phyloP scores from a whole-genome alignment of 2,329 filamentous ascomycete genomes.

The Microdochium trichocladiopsis region DNA sequence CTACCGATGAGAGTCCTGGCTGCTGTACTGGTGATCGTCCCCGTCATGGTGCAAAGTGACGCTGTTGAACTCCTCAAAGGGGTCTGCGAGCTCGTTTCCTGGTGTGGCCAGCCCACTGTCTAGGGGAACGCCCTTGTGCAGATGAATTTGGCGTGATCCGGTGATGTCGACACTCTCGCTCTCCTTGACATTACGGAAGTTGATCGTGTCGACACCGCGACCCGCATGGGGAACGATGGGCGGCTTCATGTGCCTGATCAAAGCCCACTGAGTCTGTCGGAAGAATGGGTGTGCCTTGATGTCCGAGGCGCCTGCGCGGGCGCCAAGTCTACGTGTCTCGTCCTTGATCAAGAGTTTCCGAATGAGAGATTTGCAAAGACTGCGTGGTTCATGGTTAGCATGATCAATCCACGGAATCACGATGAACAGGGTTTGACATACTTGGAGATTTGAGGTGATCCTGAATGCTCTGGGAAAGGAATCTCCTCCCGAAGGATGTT shows the following conservation, averaged over 20 bases:
- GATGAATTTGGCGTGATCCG: conserved; percentile 42
- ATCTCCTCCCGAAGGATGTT: conserved; percentile 96
- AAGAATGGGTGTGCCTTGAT: conserved; percentile 97
- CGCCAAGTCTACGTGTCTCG: conserved; percentile 86
- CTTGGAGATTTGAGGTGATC: conserved; percentile 84
- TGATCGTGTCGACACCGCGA: conserved; percentile 85
- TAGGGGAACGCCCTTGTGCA: conserved; percentile 72
- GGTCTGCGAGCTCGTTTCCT: conserved; percentile 74
- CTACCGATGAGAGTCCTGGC: conserved; percentile 19
- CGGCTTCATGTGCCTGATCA: conserved; percentile 95
- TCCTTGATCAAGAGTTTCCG: conserved; percentile 97
- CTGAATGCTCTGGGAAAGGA: conserved; percentile 84
- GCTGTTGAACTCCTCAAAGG: conserved; percentile 98
- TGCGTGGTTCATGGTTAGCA: conserved; percentile 25
- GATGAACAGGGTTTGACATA: conserved; percentile 39
- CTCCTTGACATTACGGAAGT: conserved; percentile 97
- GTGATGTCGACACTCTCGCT: conserved; percentile 88
- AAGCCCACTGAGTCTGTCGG: conserved; percentile 89
- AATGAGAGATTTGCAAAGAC: conserved; percentile 93
- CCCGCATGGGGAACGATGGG: conserved; percentile 92
- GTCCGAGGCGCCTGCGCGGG: conserved; percentile 90
- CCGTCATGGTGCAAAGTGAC: conserved; percentile 96
- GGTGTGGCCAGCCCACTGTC: conserved; percentile 83
- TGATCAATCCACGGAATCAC: conserved; percentile 6
- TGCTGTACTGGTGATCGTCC: conserved; percentile 59